These are phyloP conservation scores for Ceratobasidium sp. DNA, from an alignment of 1,284 basidiomycete species.

Conservation along the genomic window DNA sequence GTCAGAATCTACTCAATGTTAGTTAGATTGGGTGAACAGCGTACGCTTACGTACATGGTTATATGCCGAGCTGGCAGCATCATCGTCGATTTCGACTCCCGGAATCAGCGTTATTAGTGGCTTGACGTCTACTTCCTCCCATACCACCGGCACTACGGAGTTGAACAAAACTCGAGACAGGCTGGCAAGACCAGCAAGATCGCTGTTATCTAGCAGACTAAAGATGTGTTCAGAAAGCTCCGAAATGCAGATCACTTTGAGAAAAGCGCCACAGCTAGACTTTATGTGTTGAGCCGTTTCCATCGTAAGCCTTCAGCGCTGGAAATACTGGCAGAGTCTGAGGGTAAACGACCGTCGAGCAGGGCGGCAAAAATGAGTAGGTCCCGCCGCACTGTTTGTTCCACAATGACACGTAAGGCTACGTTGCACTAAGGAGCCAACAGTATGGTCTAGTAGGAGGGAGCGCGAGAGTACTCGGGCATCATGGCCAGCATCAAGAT, in stretches of 20 bases:
- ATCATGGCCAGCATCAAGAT: too few relatives aligned
- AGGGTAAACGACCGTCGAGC: too few relatives aligned
- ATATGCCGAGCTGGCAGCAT: background rate
- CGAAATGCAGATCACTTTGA: background rate
- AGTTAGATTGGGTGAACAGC: background rate
- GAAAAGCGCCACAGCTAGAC: background rate
- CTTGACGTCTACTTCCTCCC: background rate
- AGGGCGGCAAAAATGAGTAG: too few relatives aligned
- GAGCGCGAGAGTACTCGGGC: too few relatives aligned
- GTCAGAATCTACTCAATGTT: background rate
- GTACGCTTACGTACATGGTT: background rate
- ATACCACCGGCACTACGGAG: background rate
- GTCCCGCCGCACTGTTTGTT: too few relatives aligned
- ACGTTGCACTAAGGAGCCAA: too few relatives aligned
- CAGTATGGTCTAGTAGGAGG: too few relatives aligned
- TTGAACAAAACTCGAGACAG: background rate
- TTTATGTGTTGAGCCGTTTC: background rate
- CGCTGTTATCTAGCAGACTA: background rate
- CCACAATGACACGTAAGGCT: too few relatives aligned
- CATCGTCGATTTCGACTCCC: background rate
- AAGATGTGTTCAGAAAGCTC: background rate
- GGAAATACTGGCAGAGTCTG: too few relatives aligned
- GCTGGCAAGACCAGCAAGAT: background rate
- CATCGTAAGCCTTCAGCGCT: background rate
- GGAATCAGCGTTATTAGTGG: background rate